These are phyloP conservation scores for Globisporangium paroecandrum DNA, from an alignment of 352 stramenopile species.

Conservation along the genomic window DNA sequence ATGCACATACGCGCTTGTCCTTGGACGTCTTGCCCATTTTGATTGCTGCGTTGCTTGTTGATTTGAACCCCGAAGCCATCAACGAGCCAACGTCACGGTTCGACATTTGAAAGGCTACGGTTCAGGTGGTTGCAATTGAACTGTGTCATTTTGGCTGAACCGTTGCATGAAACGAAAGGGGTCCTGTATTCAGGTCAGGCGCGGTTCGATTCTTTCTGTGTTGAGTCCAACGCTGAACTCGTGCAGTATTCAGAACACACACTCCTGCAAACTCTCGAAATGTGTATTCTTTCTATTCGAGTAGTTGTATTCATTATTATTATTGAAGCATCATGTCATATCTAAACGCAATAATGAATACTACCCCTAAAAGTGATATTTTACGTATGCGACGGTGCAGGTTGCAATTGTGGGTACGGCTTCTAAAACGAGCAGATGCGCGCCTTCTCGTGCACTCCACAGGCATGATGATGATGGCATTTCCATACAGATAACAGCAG, in stretches of 20 bases:
- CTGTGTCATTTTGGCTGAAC: background rate
- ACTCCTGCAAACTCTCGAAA: background rate
- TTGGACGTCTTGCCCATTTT: slow-evolving; percentile 88
- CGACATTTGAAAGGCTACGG: background rate
- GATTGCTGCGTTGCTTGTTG: background rate
- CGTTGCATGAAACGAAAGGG: background rate
- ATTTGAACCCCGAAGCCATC: background rate
- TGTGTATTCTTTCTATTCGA: background rate
- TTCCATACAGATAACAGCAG: background rate
- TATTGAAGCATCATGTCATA: no score
- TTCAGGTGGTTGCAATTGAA: background rate
- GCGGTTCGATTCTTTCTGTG: background rate
- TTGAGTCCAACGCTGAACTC: slow-evolving; percentile 7
- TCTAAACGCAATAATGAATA: background rate
- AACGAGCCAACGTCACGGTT: slow-evolving; percentile 1
- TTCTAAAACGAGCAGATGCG: background rate
- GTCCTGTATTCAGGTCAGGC: background rate
- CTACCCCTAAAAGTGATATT: background rate
- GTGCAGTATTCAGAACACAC: background rate
- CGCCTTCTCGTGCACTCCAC: background rate
- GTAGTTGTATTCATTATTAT: background rate
- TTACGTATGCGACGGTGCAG: background rate
- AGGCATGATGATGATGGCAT: background rate
- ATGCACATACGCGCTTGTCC: slow-evolving; percentile 82
- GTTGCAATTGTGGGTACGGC: slow-evolving; percentile 7